Conservation (phyloP, 2,329 filamentous ascomycete species). For the Hymenoscyphus infarciens region DNA sequence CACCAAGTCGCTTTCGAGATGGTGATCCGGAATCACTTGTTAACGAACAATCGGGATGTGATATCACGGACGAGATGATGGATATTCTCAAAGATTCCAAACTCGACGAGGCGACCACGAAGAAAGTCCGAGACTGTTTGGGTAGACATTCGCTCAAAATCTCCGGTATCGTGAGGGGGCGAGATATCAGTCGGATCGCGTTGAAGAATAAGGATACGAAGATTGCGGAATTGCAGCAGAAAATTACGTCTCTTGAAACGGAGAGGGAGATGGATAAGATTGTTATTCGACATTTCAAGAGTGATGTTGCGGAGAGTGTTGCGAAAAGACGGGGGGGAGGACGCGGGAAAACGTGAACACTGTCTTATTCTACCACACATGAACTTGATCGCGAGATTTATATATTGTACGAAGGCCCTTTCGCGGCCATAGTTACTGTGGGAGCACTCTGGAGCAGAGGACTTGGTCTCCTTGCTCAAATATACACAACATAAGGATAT, state of each 20-base stretch:
- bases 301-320: constrained; percentile 8
- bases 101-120: constrained; percentile 39
- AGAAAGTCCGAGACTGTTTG: constrained; percentile 44
- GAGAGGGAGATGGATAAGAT: constrained; percentile 51
- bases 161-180: constrained; percentile 59
- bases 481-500: background rate
- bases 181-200: constrained; percentile 61
- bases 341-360: background rate
- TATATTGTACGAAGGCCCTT: background rate
- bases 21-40: background rate
- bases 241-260: constrained; percentile 55
- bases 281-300: constrained; percentile 35
- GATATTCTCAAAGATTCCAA: constrained; percentile 44
- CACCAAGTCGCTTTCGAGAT: constrained; percentile 26
- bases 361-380: background rate
- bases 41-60: constrained; percentile 23
- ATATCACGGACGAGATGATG: constrained; percentile 48
- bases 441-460: too few relatives aligned
- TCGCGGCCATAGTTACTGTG: too few relatives aligned
- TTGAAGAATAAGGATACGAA: constrained; percentile 62
- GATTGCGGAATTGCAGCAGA: constrained; percentile 61
- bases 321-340: background rate
- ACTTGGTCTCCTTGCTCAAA: background rate
- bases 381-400: background rate
- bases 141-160: constrained; percentile 54